A percentile compares a stretch with the other conserved stretches of the same genome.
Conservation (phyloP, 164 flowering plant genomes). For the Taxillus chinensis region DNA sequence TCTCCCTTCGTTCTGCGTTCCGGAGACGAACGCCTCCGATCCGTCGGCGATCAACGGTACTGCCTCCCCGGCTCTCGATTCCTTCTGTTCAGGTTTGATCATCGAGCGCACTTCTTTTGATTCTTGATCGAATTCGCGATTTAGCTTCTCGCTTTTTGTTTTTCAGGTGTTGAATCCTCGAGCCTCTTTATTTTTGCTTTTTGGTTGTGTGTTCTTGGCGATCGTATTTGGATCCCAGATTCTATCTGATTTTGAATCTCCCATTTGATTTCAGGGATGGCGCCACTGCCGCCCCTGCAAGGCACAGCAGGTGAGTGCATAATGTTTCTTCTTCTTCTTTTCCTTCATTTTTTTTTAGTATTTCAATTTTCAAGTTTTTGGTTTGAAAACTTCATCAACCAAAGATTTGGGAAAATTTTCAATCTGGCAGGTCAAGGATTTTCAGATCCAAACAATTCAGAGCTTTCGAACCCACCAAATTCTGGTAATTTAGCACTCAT, state of each 20-base stretch:
- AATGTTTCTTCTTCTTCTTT: neutral
- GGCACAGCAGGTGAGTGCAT: neutral
- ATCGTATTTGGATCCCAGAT: neutral
- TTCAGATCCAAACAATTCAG: neutral
- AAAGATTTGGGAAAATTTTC: neutral
- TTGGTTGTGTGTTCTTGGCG: neutral
- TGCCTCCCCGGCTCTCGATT: slow-evolving; percentile 4
- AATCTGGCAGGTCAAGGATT: neutral
- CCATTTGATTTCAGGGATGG: slow-evolving; percentile 10
- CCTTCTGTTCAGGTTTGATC: slow-evolving; percentile 32
- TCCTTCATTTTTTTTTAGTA: no score
- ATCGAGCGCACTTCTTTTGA: neutral
- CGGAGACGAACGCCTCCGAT: neutral
- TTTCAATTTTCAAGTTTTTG: neutral
- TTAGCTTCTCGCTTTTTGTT: neutral
- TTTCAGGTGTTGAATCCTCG: neutral
- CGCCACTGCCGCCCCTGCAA: slow-evolving; percentile 19
- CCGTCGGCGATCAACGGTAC: slow-evolving; percentile 5
- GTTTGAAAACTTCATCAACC: neutral
- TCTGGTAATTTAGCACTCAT: neutral
- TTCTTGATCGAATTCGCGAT: neutral
- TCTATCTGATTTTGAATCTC: neutral
- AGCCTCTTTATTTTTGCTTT: neutral
- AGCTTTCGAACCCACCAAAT: neutral
- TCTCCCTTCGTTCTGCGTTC: slow-evolving; percentile 25